Evolutionary conservation across 345 rosid genomes (phyloP).

Genomic region (Pelargonium nanum): DNA sequence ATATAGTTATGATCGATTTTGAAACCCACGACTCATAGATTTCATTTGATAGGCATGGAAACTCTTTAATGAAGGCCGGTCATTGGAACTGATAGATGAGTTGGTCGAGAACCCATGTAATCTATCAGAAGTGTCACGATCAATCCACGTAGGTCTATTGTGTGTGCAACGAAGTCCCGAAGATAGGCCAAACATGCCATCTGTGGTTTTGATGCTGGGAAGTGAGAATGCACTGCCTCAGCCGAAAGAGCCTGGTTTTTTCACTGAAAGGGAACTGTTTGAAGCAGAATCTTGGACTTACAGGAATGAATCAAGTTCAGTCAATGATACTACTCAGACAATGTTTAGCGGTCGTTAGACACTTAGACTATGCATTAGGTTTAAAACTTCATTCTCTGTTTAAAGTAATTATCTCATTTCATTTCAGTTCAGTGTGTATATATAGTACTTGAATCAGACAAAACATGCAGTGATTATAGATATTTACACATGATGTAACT

Average conservation of each 20-base stretch:
- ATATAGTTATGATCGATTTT: too few species aligned
- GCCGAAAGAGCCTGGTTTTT: constrained; percentile 10
- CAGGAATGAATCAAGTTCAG: background rate
- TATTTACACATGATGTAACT: too few species aligned
- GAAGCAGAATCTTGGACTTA: too few species aligned
- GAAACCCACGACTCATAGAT: too few species aligned
- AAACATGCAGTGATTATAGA: too few species aligned
- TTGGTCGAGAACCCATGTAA: constrained; percentile 4
- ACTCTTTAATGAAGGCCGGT: constrained; percentile 5
- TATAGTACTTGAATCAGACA: too few species aligned
- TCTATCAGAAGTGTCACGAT: background rate
- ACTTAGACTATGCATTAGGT: too few species aligned
- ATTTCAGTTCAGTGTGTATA: too few species aligned
- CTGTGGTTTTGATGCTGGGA: constrained; percentile 4
- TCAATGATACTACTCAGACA: background rate
- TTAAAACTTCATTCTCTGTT: too few species aligned
- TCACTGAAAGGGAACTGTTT: background rate
- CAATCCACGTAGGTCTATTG: constrained; percentile 7
- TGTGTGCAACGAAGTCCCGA: constrained; percentile 3
- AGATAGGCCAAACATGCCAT: constrained; percentile 11
- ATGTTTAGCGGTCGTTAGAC: too few species aligned
- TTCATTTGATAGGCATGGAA: constrained; percentile 13
- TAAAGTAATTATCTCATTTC: too few species aligned
- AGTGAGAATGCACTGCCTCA: background rate
- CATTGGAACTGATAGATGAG: constrained; percentile 2